Conservation (phyloP, 2,329 filamentous ascomycete genomes). For the Colletotrichum brevisporum region DNA sequence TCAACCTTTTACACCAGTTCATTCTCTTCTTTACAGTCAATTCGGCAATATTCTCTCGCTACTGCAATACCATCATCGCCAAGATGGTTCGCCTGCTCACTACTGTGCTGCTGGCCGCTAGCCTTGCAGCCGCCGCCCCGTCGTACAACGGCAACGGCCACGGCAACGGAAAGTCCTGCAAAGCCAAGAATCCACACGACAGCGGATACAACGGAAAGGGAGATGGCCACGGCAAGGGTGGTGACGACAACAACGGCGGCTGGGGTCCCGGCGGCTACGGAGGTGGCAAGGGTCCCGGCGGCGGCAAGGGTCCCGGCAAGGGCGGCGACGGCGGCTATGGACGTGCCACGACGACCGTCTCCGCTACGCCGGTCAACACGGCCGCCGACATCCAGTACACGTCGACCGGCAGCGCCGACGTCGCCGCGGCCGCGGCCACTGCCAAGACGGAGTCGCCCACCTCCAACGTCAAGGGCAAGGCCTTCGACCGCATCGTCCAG, state of each 20-base stretch:
- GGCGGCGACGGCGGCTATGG: not conserved
- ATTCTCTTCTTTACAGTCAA: not conserved
- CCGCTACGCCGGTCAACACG: slow-evolving; percentile 16
- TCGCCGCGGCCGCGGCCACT: slow-evolving; percentile 71
- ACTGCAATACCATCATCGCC: not conserved
- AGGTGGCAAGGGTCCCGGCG: not conserved
- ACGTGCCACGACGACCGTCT: not conserved
- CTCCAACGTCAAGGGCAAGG: slow-evolving; percentile 76
- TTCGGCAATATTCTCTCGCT: not conserved
- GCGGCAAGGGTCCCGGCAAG: not conserved
- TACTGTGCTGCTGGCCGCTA: slow-evolving; percentile 7
- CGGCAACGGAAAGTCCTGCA: not conserved
- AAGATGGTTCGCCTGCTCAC: slow-evolving; percentile 15
- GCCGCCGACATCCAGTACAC: slow-evolving; percentile 55
- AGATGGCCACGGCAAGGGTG: not conserved
- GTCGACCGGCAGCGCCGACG: slow-evolving; percentile 63
- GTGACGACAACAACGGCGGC: not conserved
- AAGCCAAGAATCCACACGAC: not conserved
- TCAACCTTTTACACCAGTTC: not conserved
- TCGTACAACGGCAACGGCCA: not conserved
- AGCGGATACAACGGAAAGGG: not conserved
- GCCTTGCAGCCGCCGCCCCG: slow-evolving; percentile 1
- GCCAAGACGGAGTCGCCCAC: slow-evolving; percentile 72
- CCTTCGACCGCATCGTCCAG: slow-evolving; percentile 80
- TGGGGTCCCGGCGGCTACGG: not conserved